Percentiles rank a stretch among this genome's conserved stretches.
These are phyloP conservation scores for Batkoa obscura DNA, from an alignment of 371 early-diverging fungal species.

Conservation along the genomic window DNA sequence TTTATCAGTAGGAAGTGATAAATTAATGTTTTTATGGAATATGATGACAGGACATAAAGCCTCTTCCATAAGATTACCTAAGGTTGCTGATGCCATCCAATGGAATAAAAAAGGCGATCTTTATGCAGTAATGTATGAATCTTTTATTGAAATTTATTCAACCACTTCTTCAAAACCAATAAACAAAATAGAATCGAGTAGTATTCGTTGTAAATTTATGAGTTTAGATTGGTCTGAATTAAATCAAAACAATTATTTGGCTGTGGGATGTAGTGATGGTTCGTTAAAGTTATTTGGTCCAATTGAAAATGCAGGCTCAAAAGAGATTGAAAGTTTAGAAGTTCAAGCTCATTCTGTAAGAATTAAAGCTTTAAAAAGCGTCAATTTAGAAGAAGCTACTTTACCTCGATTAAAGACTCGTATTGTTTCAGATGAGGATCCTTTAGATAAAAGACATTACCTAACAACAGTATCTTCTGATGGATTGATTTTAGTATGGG, in stretches of 20 bases:
- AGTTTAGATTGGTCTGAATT: background rate
- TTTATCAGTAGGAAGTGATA: constrained; percentile 60
- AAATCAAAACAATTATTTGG: background rate
- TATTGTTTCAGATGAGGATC: background rate
- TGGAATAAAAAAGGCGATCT: background rate
- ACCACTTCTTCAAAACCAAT: background rate
- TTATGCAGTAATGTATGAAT: background rate
- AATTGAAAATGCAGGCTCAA: too few relatives aligned
- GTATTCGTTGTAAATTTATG: background rate
- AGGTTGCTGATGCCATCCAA: background rate
- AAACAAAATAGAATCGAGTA: background rate
- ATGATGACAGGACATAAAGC: constrained; percentile 69
- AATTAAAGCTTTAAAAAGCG: background rate
- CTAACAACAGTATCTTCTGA: background rate
- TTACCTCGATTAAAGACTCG: background rate
- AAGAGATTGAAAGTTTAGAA: background rate
- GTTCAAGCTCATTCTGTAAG: background rate
- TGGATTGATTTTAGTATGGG: constrained; percentile 2
- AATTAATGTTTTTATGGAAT: constrained; percentile 77
- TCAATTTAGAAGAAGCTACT: background rate
- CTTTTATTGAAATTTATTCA: background rate
- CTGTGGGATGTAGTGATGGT: background rate
- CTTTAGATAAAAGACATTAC: background rate
- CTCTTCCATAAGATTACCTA: constrained; percentile 27
- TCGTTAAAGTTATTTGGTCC: background rate